phyloP scores from a whole-genome alignment of 2,329 filamentous ascomycete species.

The Aspergillus jensenii region DNA sequence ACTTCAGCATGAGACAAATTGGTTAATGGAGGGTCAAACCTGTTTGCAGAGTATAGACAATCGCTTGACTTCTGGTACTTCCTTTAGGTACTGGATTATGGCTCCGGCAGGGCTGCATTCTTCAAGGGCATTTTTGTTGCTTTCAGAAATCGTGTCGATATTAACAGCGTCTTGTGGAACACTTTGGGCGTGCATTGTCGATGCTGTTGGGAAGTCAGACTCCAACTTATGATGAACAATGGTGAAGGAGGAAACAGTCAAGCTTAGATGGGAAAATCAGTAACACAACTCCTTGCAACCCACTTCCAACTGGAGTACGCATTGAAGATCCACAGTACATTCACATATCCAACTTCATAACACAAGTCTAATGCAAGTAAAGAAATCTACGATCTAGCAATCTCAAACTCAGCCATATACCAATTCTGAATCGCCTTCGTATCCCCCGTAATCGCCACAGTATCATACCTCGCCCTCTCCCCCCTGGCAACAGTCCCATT shows the following conservation, averaged over 20 bases:
- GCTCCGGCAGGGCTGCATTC: neutral
- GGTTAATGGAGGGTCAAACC: neutral
- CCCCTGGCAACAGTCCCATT: slow-evolving; percentile 46
- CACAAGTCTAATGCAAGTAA: neutral
- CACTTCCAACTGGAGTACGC: no score
- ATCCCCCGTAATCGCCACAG: slow-evolving; percentile 48
- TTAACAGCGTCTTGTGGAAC: neutral
- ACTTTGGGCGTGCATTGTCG: no score
- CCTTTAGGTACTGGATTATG: neutral
- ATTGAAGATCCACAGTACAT: no score
- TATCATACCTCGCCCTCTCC: slow-evolving; percentile 41
- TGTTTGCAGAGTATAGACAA: slow-evolving; percentile 4
- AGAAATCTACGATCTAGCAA: neutral
- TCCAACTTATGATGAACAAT: no score
- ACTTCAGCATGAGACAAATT: neutral
- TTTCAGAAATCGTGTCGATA: no score
- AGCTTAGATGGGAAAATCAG: no score
- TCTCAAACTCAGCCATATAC: slow-evolving; percentile 42
- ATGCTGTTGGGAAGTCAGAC: no score
- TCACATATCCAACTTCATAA: no score
- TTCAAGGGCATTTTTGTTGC: neutral
- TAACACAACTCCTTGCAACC: no score
- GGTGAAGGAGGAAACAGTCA: no score
- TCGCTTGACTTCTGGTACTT: slow-evolving; percentile 6
- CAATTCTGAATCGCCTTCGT: slow-evolving; percentile 52